Base-by-base conservation (phyloP, 1,284 basidiomycete genomes). In the Puccinia horiana region DNA sequence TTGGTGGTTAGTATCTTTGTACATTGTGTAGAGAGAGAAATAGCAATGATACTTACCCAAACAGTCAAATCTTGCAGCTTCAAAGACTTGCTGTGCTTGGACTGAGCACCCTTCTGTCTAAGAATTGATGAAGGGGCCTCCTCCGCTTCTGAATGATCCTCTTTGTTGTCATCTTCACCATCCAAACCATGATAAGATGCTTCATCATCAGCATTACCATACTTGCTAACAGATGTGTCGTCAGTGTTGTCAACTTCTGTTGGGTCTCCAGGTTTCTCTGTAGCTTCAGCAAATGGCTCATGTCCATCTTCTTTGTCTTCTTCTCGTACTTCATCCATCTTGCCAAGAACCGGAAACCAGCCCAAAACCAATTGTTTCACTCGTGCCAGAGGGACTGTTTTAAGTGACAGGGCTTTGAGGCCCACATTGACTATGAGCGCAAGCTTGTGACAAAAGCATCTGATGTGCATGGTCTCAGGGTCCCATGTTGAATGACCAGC, bases 121-220 rank as follows among this genome's bases (percentile, higher is more conserved):
- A n/a, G n/a, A n/a, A n/a, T n/a, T n/a, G n/a, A n/a, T n/a, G n/a
- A n/a, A n/a, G n/a, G n/a, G n/a, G n/a, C n/a, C n/a, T n/a, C n/a
- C n/a, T n/a, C n/a, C n/a, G n/a, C n/a, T n/a, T n/a, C n/a, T n/a
- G n/a, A n/a, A n/a, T n/a, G n/a, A n/a, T n/a, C n/a, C n/a, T n/a
- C n/a, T n/a, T n/a, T n/a, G n/a, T n/a, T n/a, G 16, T 47, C 44
- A 16, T 47, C 44, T 9, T 47, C 44, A 8, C 9, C 8, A 9
- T 47, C 44, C 9, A 16, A 9, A 8, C 52, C 52, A 12, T 54
- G 11, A 54, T 23, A 32, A 63, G 35, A 29, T 63, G 14, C 26
- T 63, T 63, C 61, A 32, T 32, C 61, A 63, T 63, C 61, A 5
- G 61, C 61, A 32, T 32, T 63, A 63, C 61, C 61, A 63, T 63